phyloP scores from a whole-genome alignment of 2,329 filamentous ascomycete genomes.

The Paecilomyces formosus region DNA sequence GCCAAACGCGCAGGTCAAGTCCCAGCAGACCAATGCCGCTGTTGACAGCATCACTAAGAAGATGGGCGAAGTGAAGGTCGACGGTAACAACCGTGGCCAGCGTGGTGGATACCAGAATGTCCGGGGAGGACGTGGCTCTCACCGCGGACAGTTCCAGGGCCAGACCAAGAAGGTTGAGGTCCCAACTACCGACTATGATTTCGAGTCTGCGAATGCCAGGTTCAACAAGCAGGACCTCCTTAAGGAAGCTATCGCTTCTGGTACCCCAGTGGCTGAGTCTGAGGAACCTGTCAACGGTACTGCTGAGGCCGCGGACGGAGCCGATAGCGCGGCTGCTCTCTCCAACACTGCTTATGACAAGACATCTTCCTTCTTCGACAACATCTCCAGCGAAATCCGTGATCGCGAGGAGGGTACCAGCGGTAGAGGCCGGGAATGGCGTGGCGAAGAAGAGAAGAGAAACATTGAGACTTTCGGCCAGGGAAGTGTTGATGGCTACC shows the following conservation, averaged over 20 bases:
- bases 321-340: conserved; percentile 27
- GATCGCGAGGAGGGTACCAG: conserved; percentile 68
- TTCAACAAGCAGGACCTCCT: conserved; percentile 83
- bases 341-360: conserved; percentile 68
- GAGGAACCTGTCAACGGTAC: conserved; percentile 39
- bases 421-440: conserved; percentile 74
- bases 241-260: conserved; percentile 76
- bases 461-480: conserved; percentile 98
- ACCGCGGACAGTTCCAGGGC: conserved; percentile 35
- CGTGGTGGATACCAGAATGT: conserved; percentile 32
- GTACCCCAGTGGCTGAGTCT: conserved; percentile 56
- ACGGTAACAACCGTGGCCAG: conserved; percentile 22
- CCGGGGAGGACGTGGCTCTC: conserved; percentile 41
- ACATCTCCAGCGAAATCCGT: conserved; percentile 89
- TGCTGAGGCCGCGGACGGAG: conserved; percentile 28
- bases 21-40: conserved; percentile 21
- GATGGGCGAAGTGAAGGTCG: conserved; percentile 39
- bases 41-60: conserved; percentile 39
- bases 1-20: conserved; percentile 27
- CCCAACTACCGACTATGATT: conserved; percentile 86
- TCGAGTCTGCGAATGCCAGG: conserved; percentile 75
- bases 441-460: conserved; percentile 84
- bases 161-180: conserved; percentile 70
- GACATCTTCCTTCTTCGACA: conserved; percentile 88
- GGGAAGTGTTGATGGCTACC: conserved; percentile 84